Percentiles rank a stretch among this genome's conserved stretches.
These are phyloP conservation scores for Boletus sp. DNA, from an alignment of 1,284 basidiomycete species.

Conservation along the genomic window DNA sequence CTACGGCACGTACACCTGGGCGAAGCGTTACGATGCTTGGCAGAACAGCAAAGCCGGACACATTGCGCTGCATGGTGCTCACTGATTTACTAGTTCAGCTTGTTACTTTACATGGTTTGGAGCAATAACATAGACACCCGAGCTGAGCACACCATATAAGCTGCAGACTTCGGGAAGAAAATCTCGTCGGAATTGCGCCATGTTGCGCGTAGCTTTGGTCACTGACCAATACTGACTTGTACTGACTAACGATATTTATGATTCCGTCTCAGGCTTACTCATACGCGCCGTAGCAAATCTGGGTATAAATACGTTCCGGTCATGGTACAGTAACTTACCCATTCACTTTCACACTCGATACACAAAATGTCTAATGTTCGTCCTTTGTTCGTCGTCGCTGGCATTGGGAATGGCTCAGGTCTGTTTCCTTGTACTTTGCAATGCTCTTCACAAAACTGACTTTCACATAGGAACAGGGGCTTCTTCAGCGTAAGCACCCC, in stretches of 20 bases:
- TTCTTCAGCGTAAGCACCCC: conserved; percentile 51
- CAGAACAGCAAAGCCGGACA: conserved; percentile 82
- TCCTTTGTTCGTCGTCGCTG: conserved; percentile 50
- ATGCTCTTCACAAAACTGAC: background rate
- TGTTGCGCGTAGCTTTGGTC: background rate
- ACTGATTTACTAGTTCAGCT: conserved; percentile 18
- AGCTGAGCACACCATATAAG: conserved; percentile 2
- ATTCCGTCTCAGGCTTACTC: conserved; percentile 21
- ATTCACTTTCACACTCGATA: background rate
- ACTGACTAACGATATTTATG: conserved; percentile 22
- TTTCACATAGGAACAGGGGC: conserved; percentile 51
- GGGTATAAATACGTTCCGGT: conserved; percentile 16
- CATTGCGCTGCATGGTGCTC: conserved; percentile 42
- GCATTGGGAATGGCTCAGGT: conserved; percentile 48
- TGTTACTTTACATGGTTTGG: conserved; percentile 13
- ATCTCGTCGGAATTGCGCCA: conserved; percentile 11
- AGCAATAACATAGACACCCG: conserved; percentile 19
- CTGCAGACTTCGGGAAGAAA: background rate
- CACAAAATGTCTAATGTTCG: conserved; percentile 35
- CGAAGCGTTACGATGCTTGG: conserved; percentile 65
- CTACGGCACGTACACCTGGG: conserved; percentile 83
- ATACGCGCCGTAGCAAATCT: background rate
- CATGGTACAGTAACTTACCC: background rate
- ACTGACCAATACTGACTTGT: conserved; percentile 18
- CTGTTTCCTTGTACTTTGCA: background rate